Evolutionary conservation across 768 basidiomycete genomes (phyloP).

Genomic region (Chlorophyllum brunneum): DNA sequence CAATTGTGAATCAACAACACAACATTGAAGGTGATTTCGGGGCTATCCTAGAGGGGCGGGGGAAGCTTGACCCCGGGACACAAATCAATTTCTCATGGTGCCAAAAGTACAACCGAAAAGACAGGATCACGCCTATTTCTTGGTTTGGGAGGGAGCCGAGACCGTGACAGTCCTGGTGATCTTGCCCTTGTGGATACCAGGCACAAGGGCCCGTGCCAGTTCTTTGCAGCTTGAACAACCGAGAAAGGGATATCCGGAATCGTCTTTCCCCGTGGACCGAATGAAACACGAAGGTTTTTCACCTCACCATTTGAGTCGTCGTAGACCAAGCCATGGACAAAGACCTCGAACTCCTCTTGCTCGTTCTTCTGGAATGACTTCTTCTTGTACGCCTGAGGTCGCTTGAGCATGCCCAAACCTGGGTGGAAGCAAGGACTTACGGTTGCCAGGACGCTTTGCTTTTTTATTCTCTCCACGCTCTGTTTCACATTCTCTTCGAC

Average conservation of each 20-base stretch:
- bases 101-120: background rate
- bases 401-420: background rate
- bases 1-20: too few relatives aligned
- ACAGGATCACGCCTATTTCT: background rate
- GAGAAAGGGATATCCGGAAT: slow-evolving; percentile 32
- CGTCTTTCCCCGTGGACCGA: slow-evolving; percentile 32
- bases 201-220: too few relatives aligned
- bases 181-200: background rate
- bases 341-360: slow-evolving; percentile 27
- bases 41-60: too few relatives aligned
- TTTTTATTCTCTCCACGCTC: slow-evolving; percentile 34
- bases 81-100: too few relatives aligned
- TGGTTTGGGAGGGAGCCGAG: too few relatives aligned
- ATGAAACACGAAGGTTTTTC: slow-evolving; percentile 42
- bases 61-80: too few relatives aligned
- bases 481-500: slow-evolving; percentile 47
- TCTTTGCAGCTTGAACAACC: slow-evolving; percentile 25
- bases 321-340: slow-evolving; percentile 57
- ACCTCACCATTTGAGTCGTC: slow-evolving; percentile 48
- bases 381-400: slow-evolving; percentile 19
- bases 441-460: slow-evolving; percentile 32
- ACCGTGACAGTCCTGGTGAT: too few relatives aligned
- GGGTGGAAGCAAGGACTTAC: slow-evolving; percentile 16
- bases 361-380: slow-evolving; percentile 15
- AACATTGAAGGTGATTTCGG: too few relatives aligned